Evolutionary conservation across 2,329 filamentous ascomycete species (phyloP), one percentile per base, ranked within the genome.

Genomic region (Xylariales sp.): DNA sequence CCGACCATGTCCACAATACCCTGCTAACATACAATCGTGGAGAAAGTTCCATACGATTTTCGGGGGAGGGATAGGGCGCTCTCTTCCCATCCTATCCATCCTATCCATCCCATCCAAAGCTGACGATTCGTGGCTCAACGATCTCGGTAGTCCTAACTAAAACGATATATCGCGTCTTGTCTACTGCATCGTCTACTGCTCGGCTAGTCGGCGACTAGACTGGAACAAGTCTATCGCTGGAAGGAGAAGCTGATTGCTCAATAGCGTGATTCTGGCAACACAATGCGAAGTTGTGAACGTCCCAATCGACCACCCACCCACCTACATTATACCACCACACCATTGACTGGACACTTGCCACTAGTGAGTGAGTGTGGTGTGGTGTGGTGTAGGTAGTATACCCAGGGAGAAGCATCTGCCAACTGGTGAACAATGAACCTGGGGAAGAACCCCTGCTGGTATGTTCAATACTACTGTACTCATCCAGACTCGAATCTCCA

Each of bases 1-100:
- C 81, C 79, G 76, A 70, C 68, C 69, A 69, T 68, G 64, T 73
- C 72, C 69, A 75, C 69, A 70, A 65, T 72, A 46, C 23, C 48
- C 68, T 36, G 18, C 67, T 71, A 69, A 64, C 56, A 64, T 69
- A 64, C 65, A 64, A 72, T 70, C 69, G 71, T 75, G 72, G 72
- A 73, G 72, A 75, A 72, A 69, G 69, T 72, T 72, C 73, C 71
- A 71, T 70, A 74, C 71, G 62, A 65, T 64, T 69, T 71, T 65
- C 67, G 41, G 71, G 49, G 69, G 64, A 67, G 65, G 68, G 69
- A 71, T 71, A 70, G 70, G 57, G 67, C 65, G 67, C 53, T 41
- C 48, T 69, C 60, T 43, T 69, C 65, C 64, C 39, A 56, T 64
- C 57, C 64, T 60, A 69, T 69, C 68, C 68, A 70, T 62, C 64